Evolutionary conservation across 2,329 filamentous ascomycete species (phyloP).

Genomic region (Ascochyta rabiei): DNA sequence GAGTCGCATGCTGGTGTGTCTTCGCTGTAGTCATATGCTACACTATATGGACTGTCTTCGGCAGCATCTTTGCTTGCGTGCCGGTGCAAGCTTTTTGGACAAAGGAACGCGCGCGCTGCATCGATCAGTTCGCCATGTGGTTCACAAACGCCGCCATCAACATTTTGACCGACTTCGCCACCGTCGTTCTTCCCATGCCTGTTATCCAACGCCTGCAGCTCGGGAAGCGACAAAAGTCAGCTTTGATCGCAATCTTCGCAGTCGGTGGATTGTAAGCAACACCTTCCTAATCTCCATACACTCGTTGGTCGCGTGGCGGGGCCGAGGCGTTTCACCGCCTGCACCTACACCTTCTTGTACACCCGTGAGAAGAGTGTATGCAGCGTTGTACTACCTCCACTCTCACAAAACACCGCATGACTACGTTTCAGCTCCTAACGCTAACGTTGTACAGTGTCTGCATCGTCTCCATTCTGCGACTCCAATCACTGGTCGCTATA

Average conservation of each 20-base stretch:
- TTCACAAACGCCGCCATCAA: conserved; percentile 41
- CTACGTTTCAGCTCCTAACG: not conserved
- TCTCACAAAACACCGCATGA: not conserved
- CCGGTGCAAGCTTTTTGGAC: conserved; percentile 45
- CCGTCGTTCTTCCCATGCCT: conserved; percentile 45
- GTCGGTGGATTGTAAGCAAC: conserved; percentile 49
- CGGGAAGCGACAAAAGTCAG: conserved; percentile 43
- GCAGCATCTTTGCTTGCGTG: conserved; percentile 41
- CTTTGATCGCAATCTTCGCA: conserved; percentile 47
- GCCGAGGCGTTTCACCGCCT: conserved; percentile 6
- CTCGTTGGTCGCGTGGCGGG: conserved; percentile 1
- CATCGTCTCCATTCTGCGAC: conserved; percentile 43
- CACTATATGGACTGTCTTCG: conserved; percentile 40
- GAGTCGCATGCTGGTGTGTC: conserved; percentile 28
- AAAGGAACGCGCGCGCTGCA: conserved; percentile 36
- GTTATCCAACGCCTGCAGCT: conserved; percentile 44
- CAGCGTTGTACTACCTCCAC: not conserved
- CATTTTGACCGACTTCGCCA: conserved; percentile 41
- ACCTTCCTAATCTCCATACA: not conserved
- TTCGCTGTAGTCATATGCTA: conserved; percentile 37
- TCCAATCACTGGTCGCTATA: conserved; percentile 41
- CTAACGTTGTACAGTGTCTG: conserved; percentile 36
- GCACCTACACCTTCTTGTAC: conserved; percentile 11
- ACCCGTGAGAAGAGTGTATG: not conserved
- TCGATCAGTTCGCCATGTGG: conserved; percentile 41